Base-by-base conservation (phyloP, 495 filamentous ascomycete species). In the Clohesyomyces aquaticus region DNA sequence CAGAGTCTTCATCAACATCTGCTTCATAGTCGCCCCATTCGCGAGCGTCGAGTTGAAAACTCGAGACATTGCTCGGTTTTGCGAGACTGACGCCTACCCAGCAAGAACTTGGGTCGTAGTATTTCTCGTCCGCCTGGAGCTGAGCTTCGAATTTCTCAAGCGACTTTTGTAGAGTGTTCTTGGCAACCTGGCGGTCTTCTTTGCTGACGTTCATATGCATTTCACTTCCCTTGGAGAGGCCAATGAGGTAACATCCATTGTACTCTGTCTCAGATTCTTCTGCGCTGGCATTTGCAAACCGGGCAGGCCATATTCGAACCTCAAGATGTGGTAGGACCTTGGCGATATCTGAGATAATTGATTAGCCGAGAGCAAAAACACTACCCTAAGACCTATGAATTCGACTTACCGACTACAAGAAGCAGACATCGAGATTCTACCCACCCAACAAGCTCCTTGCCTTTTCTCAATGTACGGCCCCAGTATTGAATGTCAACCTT, bases 401-500 rank as follows among this genome's bases (percentile, higher is more conserved):
- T 1, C 19, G 16, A 75, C 73, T 66, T 59, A 79, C 79, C 77
- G 51, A 81, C 78, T n/a, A 85, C 72, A 29, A 86, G 70, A 55
- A 68, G 53, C 11, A 81, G 71, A 43, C 76, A 81, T 47, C 77
- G 73, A 28, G 79, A 81, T 63, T 87, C 84, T 48, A 86, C 60
- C 81, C 83, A 85, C 11, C 80, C 80, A 9, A 84, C 67, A 18
- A 82, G 77, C 26, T 66, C 61, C 14, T 73, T 77, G 1, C 81
- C 80, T 49, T 77, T 81, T 0, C 74, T 52, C 3, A 72, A 65
- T 9, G 79, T 78, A 4, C 75, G 62, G 10, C 82, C 82, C 83
- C 83, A 87, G 71, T 82, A 85, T 22, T 81, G 78, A 18, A 80
- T 73, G 59, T 81, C 80, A 51, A 87, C 76, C 61, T 77, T 80